phyloP scores from a whole-genome alignment of 768 basidiomycete genomes.

The Serendipita sp. region DNA sequence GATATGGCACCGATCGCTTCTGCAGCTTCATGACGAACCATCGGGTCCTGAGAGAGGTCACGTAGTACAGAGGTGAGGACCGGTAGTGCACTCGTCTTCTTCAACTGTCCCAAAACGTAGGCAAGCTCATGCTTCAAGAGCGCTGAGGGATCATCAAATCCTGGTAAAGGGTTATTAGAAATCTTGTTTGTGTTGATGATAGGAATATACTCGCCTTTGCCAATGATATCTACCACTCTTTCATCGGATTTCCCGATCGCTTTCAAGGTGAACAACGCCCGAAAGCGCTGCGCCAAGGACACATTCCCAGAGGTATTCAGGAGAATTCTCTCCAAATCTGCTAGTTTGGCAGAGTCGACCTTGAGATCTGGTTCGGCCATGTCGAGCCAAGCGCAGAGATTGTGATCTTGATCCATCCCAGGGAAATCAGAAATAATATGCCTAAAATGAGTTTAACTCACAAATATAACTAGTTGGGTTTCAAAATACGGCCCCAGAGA shows the following conservation, averaged over 20 bases:
- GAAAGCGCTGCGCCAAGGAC: slow-evolving; percentile 72
- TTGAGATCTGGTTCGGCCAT: background rate
- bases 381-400: too few species aligned
- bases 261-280: slow-evolving; percentile 86
- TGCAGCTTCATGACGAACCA: slow-evolving; percentile 99
- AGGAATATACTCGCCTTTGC: slow-evolving; percentile 40
- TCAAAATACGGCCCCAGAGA: background rate
- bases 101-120: slow-evolving; percentile 91
- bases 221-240: slow-evolving; percentile 62
- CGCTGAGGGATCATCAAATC: slow-evolving; percentile 73
- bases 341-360: slow-evolving; percentile 31
- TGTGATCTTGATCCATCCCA: too few species aligned
- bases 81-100: slow-evolving; percentile 53
- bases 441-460: too few species aligned
- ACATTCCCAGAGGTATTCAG: slow-evolving; percentile 60
- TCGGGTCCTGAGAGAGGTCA: slow-evolving; percentile 61
- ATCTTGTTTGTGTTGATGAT: background rate
- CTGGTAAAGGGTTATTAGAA: slow-evolving; percentile 23
- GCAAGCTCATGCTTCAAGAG: slow-evolving; percentile 94
- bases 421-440: too few species aligned
- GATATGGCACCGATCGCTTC: slow-evolving; percentile 97
- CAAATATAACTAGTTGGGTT: background rate
- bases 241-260: slow-evolving; percentile 53
- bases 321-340: slow-evolving; percentile 52
- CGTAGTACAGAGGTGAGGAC: slow-evolving; percentile 61